phyloP scores from a whole-genome alignment of 2,329 filamentous ascomycete species.

The Pseudogymnoascus sp. region DNA sequence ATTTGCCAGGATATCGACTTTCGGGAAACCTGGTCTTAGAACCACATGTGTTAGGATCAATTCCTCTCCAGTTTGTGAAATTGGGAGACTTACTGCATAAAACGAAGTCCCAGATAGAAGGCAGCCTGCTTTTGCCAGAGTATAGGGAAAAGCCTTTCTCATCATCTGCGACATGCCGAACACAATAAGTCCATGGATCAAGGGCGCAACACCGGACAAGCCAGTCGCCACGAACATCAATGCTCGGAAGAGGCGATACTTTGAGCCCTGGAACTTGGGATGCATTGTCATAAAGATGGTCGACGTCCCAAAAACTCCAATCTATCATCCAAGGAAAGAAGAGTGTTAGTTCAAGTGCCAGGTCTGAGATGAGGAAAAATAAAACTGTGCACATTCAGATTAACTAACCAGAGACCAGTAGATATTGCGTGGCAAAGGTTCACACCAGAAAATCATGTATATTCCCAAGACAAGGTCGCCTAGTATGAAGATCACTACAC shows the following conservation, averaged over 20 bases:
- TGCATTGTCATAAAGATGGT: constrained; percentile 28
- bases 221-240: constrained; percentile 24
- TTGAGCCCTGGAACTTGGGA: constrained; percentile 19
- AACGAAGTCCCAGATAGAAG: constrained; percentile 10
- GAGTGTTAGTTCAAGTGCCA: constrained; percentile 29
- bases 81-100: not conserved
- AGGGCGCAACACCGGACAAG: constrained; percentile 24
- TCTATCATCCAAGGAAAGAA: constrained; percentile 23
- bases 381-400: not conserved
- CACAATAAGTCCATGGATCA: constrained; percentile 23
- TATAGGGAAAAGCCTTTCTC: constrained; percentile 19
- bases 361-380: too few species aligned
- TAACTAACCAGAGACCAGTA: constrained; percentile 29
- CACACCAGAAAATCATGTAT: constrained; percentile 29
- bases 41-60: not conserved
- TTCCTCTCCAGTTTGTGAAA: not conserved
- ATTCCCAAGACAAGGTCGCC: constrained; percentile 35
- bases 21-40: constrained; percentile 18
- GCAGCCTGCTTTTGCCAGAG: constrained; percentile 15
- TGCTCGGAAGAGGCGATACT: constrained; percentile 21
- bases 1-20: constrained; percentile 18
- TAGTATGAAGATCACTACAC: constrained; percentile 35
- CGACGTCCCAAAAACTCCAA: not conserved
- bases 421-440: constrained; percentile 23
- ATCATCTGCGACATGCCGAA: constrained; percentile 17